These are phyloP conservation scores for Syzygium aromaticum DNA, from an alignment of 345 rosid species.

Conservation along the genomic window DNA sequence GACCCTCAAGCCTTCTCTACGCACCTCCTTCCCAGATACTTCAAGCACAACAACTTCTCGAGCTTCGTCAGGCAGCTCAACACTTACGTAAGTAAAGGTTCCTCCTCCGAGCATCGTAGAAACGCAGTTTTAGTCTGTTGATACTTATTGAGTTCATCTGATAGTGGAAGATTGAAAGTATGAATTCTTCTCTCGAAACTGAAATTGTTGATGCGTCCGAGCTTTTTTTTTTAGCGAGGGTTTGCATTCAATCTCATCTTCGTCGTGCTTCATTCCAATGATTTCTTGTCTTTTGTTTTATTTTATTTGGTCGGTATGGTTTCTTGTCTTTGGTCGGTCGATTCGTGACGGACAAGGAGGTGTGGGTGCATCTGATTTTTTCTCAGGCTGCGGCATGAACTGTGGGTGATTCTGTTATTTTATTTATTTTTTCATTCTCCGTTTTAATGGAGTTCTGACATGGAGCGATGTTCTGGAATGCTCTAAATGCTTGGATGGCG, in stretches of 20 bases:
- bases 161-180: not conserved
- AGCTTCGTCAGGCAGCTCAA: slow-evolving; percentile 89
- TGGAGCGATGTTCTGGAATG: not conserved
- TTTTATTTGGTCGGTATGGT: not conserved
- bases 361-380: not conserved
- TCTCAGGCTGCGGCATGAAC: not conserved
- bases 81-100: slow-evolving; percentile 55
- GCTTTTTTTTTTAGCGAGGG: not conserved
- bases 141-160: not conserved
- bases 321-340: not conserved
- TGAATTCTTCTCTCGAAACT: not conserved
- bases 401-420: not conserved
- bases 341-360: not conserved
- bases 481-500: not conserved
- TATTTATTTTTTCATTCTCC: not conserved
- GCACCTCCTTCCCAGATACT: slow-evolving; percentile 55
- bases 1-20: slow-evolving; percentile 63
- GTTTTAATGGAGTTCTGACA: not conserved
- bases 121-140: not conserved
- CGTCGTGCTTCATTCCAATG: not conserved
- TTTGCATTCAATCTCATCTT: not conserved
- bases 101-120: not conserved
- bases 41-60: slow-evolving; percentile 94
- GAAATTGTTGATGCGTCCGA: not conserved
- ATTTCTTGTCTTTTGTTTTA: not conserved